Base-by-base conservation (phyloP, 768 basidiomycete genomes). In the Amyloporia xantha region DNA sequence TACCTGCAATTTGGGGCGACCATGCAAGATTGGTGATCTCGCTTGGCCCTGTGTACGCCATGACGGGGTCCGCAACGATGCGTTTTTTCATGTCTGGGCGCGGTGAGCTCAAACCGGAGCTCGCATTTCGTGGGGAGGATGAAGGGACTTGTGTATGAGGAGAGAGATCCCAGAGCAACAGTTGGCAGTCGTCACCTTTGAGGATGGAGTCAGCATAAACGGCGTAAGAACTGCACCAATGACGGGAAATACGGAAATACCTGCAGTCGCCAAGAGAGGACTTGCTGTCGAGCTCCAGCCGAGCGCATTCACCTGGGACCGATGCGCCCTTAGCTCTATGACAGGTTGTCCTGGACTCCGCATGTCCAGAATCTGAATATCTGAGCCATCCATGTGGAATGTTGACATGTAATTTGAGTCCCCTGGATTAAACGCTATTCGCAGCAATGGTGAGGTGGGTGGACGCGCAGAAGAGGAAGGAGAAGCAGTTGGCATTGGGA, bases 351-450 rank as follows among this genome's bases (percentile, higher is more conserved):
- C 96, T 1, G 96, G 96, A 66, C 84, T 89, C 45, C 96, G 81
- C 90, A 97, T 97, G 60, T 99, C 96, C 53, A 99, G 72, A 23
- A 99, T 90, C 63, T 96, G 89, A 3, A 96, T 77, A 59, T 93
- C 88, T 17, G 75, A 66, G 42, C 90, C 89, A 61, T 96, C 93
- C 77, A 91, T 86, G 60, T 97, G 95, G 67, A 97, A 96, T 2
- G 93, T 95, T 11, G 92, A 90, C 81, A 99, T 89, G 65, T 95
- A 96, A 58, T 96, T 93, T 13, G 92, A 86, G 66, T 89, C 86
- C 5, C 82, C 77, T 0, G 94, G 93, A 59, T 91, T 92, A 72
- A 95, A 95, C 21, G 86, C 86, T 50, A 95, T 88, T 38, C 92
- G 76, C 10, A 95, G 74, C 17, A 96, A 72, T 9, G 90, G 86